A percentile compares a stretch with the other conserved stretches of the same genome.
phyloP scores from a whole-genome alignment of 2,329 filamentous ascomycete species.

The Esteya vermicola region DNA sequence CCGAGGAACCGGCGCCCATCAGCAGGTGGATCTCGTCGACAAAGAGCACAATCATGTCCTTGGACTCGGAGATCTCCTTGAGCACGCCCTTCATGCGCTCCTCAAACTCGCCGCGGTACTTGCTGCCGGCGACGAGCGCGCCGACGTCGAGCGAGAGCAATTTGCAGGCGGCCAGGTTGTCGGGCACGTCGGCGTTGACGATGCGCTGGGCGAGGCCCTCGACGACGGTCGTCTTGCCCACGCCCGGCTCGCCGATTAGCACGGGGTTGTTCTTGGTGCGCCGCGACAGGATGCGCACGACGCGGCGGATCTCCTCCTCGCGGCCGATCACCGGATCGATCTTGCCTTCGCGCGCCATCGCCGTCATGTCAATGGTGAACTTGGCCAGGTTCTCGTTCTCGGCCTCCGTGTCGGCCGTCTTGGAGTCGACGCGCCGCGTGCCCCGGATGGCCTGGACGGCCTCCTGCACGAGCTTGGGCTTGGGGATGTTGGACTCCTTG shows the following conservation, averaged over 20 bases:
- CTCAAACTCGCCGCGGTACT: slow-evolving; percentile 96
- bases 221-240: slow-evolving; percentile 95
- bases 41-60: slow-evolving; percentile 94
- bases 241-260: slow-evolving; percentile 92
- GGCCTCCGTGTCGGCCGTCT: slow-evolving; percentile 83
- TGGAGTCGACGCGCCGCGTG: slow-evolving; percentile 86
- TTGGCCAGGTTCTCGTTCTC: slow-evolving; percentile 95
- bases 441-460: slow-evolving; percentile 88
- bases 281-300: slow-evolving; percentile 80
- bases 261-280: slow-evolving; percentile 98
- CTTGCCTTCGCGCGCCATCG: slow-evolving; percentile 91
- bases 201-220: slow-evolving; percentile 92
- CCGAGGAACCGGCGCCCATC: slow-evolving; percentile 90
- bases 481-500: slow-evolving; percentile 80
- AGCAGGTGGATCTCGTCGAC: slow-evolving; percentile 98
- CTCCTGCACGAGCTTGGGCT: slow-evolving; percentile 76
- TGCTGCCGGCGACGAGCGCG: slow-evolving; percentile 89
- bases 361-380: slow-evolving; percentile 97
- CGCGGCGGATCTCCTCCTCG: slow-evolving; percentile 88
- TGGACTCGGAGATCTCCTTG: slow-evolving; percentile 89
- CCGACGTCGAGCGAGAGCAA: slow-evolving; percentile 92
- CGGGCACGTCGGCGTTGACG: slow-evolving; percentile 90
- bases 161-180: slow-evolving; percentile 87
- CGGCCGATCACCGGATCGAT: slow-evolving; percentile 94
- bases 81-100: slow-evolving; percentile 98